Percentiles rank a stretch among this genome's conserved stretches.
Evolutionary conservation across 176 grass and related monocot genomes (phyloP).

Genomic region (Oryza brachyantha): DNA sequence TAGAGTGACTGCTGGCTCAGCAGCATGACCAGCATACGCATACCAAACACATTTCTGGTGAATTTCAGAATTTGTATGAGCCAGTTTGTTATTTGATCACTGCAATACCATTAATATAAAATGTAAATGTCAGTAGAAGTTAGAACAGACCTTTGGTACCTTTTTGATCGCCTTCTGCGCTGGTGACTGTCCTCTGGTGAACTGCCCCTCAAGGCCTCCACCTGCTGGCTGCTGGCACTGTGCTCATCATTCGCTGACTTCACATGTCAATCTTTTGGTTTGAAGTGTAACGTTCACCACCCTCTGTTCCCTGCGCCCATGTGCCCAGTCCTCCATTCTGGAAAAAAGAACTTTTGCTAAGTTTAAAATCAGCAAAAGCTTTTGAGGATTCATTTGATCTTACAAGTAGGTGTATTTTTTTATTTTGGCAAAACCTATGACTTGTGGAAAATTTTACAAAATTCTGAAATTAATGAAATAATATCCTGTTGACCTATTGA

Average conservation of each 20-base stretch:
- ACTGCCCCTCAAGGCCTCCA: too few relatives aligned
- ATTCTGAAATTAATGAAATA: constrained; percentile 1
- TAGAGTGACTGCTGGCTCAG: neutral
- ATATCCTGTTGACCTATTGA: neutral
- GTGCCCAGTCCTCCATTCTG: neutral
- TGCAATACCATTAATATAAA: neutral
- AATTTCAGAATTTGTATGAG: neutral
- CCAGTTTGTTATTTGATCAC: neutral
- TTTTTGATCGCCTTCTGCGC: too few relatives aligned
- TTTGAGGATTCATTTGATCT: neutral
- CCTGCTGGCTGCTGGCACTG: too few relatives aligned
- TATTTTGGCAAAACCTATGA: neutral
- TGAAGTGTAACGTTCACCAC: too few relatives aligned
- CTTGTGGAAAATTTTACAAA: neutral
- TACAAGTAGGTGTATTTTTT: neutral
- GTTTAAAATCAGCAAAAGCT: neutral
- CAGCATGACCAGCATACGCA: neutral
- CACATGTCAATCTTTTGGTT: too few relatives aligned
- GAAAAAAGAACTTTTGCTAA: neutral
- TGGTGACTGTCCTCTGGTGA: too few relatives aligned
- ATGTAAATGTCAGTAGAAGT: neutral
- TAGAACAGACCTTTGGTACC: too few relatives aligned
- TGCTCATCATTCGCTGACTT: too few relatives aligned
- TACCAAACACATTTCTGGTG: neutral
- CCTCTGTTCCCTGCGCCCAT: too few relatives aligned